A percentile compares a stretch with the other conserved stretches of the same genome.
Conservation (phyloP, 768 basidiomycete species). For the Boletus reticulatus region DNA sequence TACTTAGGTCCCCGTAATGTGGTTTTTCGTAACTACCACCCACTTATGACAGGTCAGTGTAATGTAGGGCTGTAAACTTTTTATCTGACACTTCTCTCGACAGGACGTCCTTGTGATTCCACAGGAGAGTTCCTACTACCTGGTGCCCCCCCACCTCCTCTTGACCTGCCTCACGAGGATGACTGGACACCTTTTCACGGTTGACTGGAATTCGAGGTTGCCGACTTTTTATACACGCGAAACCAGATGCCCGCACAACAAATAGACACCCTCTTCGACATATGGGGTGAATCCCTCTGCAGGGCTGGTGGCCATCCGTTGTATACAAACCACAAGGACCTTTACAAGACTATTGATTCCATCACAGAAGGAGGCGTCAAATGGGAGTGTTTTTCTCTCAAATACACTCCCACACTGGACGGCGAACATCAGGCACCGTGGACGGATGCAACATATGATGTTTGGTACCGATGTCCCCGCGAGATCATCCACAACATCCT, state of each 20-base stretch:
- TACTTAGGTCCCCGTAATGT: neutral
- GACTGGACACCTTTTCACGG: slow-evolving; percentile 1
- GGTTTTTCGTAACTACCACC: neutral
- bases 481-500: neutral
- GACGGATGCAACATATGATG: neutral
- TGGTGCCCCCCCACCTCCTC: neutral
- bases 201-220: neutral
- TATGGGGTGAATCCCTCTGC: neutral
- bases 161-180: neutral
- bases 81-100: too few relatives aligned
- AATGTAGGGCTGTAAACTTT: too few relatives aligned
- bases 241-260: neutral
- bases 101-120: neutral
- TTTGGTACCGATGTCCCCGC: neutral
- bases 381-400: neutral
- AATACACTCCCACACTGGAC: neutral
- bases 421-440: neutral
- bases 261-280: neutral
- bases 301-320: neutral
- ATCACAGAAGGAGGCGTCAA: neutral
- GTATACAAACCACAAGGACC: neutral
- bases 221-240: neutral
- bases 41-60: neutral
- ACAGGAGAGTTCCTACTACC: neutral
- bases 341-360: neutral